Evolutionary conservation across 2,329 filamentous ascomycete species (phyloP).

Genomic region (Hypomyces perniciosus): DNA sequence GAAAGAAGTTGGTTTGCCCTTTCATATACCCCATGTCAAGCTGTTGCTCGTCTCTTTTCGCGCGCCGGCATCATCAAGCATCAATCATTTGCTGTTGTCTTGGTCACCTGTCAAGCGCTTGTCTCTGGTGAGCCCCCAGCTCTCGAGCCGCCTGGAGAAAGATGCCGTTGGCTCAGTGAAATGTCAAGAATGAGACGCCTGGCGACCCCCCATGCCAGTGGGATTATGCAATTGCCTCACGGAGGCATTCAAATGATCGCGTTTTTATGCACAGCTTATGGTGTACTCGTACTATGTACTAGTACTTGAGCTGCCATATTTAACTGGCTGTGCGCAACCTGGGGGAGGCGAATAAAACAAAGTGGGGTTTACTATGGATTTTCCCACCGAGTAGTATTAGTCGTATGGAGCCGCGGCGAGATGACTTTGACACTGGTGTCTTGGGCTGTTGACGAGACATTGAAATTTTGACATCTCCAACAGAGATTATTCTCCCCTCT

Average conservation of each 20-base stretch:
- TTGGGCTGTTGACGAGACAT: background rate
- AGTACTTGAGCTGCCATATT: too few relatives aligned
- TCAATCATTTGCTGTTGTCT: background rate
- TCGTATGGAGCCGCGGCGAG: background rate
- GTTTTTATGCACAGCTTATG: too few relatives aligned
- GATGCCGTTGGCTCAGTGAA: background rate
- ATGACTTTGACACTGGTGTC: background rate
- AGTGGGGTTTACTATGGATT: background rate
- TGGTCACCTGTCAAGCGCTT: too few relatives aligned
- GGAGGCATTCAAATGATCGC: background rate
- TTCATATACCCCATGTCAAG: too few relatives aligned
- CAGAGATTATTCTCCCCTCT: background rate
- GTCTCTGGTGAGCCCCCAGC: background rate
- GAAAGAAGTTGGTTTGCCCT: too few relatives aligned
- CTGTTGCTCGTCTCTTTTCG: too few relatives aligned
- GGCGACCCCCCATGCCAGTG: background rate
- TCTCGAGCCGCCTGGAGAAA: background rate
- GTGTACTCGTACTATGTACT: too few relatives aligned
- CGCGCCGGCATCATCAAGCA: background rate
- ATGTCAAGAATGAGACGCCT: background rate
- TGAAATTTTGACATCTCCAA: background rate
- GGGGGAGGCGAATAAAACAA: background rate
- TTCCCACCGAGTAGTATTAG: background rate
- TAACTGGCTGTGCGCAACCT: background rate
- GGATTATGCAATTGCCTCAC: background rate